These are phyloP conservation scores for Mycena filopes DNA, from an alignment of 768 basidiomycete species.

Conservation along the genomic window DNA sequence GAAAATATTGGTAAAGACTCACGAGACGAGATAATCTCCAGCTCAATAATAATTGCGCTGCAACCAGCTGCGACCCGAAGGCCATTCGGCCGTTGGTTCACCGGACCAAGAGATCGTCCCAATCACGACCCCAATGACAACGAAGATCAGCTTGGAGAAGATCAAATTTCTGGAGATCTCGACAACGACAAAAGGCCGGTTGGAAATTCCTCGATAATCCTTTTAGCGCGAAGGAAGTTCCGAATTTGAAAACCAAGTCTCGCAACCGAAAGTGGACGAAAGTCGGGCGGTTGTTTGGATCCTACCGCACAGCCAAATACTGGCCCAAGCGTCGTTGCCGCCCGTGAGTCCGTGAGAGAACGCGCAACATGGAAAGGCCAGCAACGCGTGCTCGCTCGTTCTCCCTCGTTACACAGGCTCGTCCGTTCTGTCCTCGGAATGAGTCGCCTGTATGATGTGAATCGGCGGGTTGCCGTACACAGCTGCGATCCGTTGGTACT, in stretches of 20 bases:
- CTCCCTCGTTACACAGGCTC: background rate
- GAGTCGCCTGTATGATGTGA: background rate
- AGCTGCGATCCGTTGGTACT: constrained; percentile 1
- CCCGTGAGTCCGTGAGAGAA: background rate
- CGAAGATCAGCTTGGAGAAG: constrained; percentile 1
- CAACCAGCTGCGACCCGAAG: background rate
- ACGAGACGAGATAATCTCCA: background rate
- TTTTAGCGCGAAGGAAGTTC: background rate
- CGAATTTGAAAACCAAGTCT: constrained; percentile 18
- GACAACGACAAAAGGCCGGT: constrained; percentile 12
- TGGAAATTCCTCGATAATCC: background rate
- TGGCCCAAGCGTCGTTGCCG: background rate
- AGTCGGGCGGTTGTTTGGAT: constrained; percentile 17
- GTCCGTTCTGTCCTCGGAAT: constrained; percentile 3
- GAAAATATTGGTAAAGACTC: background rate
- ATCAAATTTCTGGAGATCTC: constrained; percentile 26
- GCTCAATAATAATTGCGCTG: background rate
- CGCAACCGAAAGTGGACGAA: constrained; percentile 7
- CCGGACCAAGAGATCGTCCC: background rate
- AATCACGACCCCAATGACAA: background rate
- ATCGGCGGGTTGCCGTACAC: constrained; percentile 18
- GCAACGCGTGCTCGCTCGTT: background rate
- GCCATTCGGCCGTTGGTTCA: background rate
- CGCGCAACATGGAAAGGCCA: constrained; percentile 1
- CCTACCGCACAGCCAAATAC: constrained; percentile 8